A percentile compares a stretch with the other conserved stretches of the same genome.
Conservation (phyloP, 23 red algal genomes). For the Gracilariopsis chorda region DNA sequence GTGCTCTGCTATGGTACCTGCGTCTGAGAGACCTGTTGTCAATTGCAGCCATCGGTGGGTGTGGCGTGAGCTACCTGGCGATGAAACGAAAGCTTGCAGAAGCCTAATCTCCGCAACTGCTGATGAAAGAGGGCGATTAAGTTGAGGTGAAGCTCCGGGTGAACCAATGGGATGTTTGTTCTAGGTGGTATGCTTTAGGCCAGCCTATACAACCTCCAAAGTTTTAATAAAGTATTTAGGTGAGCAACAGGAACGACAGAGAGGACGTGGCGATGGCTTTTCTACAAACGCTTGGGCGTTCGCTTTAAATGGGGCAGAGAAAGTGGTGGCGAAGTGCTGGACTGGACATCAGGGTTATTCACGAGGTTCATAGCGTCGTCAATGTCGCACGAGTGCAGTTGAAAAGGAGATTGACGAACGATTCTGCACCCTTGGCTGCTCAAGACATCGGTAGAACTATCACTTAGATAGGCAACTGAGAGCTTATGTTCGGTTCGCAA, state of each 20-base stretch:
- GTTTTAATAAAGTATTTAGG: background rate
- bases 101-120: too few species aligned
- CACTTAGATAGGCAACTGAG: slow-evolving; percentile 27
- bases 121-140: background rate
- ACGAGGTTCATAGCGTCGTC: background rate
- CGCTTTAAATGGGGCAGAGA: background rate
- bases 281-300: background rate
- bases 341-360: background rate
- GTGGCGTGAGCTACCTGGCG: slow-evolving; percentile 12
- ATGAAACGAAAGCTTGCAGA: background rate
- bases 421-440: slow-evolving; percentile 1
- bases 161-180: background rate
- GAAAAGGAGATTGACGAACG: slow-evolving; percentile 8
- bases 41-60: slow-evolving; percentile 40
- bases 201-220: too few species aligned
- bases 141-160: background rate
- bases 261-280: background rate
- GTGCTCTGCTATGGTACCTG: slow-evolving; percentile 26
- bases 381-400: background rate
- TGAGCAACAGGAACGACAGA: background rate
- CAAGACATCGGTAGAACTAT: slow-evolving; percentile 31
- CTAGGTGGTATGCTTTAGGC: background rate
- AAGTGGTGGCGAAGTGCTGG: background rate
- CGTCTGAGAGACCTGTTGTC: slow-evolving; percentile 14
- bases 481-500: slow-evolving; percentile 5